A percentile compares a stretch with the other conserved stretches of the same genome.
Evolutionary conservation across 2,329 filamentous ascomycete genomes (phyloP).

Genomic region (Pseudogymnoascus sp.): DNA sequence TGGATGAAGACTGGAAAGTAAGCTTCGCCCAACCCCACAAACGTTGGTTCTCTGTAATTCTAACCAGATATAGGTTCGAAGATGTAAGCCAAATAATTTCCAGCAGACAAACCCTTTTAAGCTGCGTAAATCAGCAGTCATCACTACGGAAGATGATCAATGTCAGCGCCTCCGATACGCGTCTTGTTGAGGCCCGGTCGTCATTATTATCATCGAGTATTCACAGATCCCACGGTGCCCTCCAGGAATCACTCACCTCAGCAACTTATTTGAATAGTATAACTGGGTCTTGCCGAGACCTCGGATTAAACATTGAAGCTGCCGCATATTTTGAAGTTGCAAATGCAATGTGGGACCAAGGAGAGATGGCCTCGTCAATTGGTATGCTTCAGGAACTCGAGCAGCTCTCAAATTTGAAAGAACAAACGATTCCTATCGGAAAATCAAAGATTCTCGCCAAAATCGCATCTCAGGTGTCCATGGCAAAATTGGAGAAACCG

Average conservation of each 20-base stretch:
- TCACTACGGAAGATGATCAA: slow-evolving; percentile 55
- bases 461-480: slow-evolving; percentile 80
- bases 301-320: slow-evolving; percentile 72
- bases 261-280: slow-evolving; percentile 78
- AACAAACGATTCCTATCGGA: slow-evolving; percentile 66
- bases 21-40: slow-evolving; percentile 28
- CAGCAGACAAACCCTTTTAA: slow-evolving; percentile 75
- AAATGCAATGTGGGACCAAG: slow-evolving; percentile 88
- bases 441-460: slow-evolving; percentile 77
- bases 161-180: slow-evolving; percentile 56
- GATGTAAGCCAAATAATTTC: slow-evolving; percentile 77
- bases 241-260: slow-evolving; percentile 81
- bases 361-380: slow-evolving; percentile 83
- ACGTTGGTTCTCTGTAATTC: slow-evolving; percentile 18
- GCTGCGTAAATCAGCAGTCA: slow-evolving; percentile 66
- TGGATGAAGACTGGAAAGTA: slow-evolving; percentile 84
- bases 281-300: slow-evolving; percentile 57
- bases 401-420: slow-evolving; percentile 52
- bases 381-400: slow-evolving; percentile 75
- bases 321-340: slow-evolving; percentile 76
- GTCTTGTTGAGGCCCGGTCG: slow-evolving; percentile 68
- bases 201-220: slow-evolving; percentile 69
- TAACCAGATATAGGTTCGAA: slow-evolving; percentile 53
- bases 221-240: slow-evolving; percentile 70
- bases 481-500: slow-evolving; percentile 84